phyloP scores from a whole-genome alignment of 2,329 filamentous ascomycete genomes.

The Hortaea werneckii region DNA sequence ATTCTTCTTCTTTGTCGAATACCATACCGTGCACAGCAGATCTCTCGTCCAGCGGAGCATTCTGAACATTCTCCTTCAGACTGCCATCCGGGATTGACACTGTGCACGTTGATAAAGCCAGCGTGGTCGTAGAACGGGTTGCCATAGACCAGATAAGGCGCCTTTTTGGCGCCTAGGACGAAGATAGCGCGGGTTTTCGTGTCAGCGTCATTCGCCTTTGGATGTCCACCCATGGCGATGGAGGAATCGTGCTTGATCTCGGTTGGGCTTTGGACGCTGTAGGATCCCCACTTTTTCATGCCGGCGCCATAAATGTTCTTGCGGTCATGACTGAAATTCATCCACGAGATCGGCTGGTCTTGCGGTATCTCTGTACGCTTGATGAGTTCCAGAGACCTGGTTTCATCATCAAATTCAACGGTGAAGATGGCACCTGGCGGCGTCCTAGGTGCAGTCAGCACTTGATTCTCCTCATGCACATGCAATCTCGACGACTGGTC shows the following conservation, averaged over 20 bases:
- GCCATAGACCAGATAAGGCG: slow-evolving; percentile 75
- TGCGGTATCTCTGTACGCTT: slow-evolving; percentile 72
- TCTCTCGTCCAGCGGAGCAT: slow-evolving; percentile 60
- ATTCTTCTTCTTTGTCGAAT: slow-evolving; percentile 62
- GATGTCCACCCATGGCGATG: slow-evolving; percentile 64
- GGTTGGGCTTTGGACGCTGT: slow-evolving; percentile 62
- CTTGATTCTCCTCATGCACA: background rate
- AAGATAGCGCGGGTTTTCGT: slow-evolving; percentile 87
- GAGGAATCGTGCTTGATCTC: slow-evolving; percentile 67
- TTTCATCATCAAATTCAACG: slow-evolving; percentile 76
- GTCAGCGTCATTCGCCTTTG: slow-evolving; percentile 54
- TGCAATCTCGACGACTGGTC: background rate
- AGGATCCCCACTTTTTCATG: slow-evolving; percentile 90
- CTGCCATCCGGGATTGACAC: slow-evolving; percentile 45
- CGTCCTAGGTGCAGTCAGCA: slow-evolving; percentile 34
- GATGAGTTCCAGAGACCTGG: slow-evolving; percentile 60
- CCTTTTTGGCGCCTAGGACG: slow-evolving; percentile 65
- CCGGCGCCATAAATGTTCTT: slow-evolving; percentile 82
- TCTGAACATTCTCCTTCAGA: slow-evolving; percentile 57
- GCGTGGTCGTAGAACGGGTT: slow-evolving; percentile 86
- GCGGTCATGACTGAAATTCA: slow-evolving; percentile 75
- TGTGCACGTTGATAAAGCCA: slow-evolving; percentile 69
- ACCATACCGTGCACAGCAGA: slow-evolving; percentile 75
- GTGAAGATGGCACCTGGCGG: slow-evolving; percentile 84
- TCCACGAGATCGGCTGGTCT: slow-evolving; percentile 87